Evolutionary conservation across 805 yeast species (phyloP).

Genomic region (Candida loeiensis): DNA sequence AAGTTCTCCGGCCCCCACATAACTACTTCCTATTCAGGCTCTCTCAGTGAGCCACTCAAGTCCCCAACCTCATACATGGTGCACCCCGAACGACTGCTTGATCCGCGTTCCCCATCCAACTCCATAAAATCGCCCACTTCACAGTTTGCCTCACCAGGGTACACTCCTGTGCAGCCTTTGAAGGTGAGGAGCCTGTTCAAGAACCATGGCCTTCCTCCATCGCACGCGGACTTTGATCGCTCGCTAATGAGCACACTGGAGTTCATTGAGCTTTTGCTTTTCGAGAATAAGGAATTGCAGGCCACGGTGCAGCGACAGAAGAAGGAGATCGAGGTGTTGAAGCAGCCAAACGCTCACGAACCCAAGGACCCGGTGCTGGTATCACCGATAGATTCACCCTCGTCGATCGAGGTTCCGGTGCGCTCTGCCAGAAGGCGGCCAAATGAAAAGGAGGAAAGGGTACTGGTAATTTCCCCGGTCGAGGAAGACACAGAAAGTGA

Average conservation of each 20-base stretch:
- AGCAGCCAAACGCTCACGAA: not conserved
- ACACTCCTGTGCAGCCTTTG: not conserved
- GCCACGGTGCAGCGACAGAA: slow-evolving; percentile 13
- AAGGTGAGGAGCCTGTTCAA: not conserved
- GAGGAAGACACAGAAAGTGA: no score
- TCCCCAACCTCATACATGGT: no score
- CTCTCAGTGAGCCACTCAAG: no score
- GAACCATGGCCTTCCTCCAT: slow-evolving; percentile 21
- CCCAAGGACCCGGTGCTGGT: slow-evolving; percentile 3
- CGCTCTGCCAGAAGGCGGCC: slow-evolving; percentile 21
- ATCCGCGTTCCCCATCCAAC: not conserved
- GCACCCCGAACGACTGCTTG: not conserved
- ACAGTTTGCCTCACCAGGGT: not conserved
- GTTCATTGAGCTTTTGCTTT: slow-evolving; percentile 32
- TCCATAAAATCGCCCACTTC: not conserved
- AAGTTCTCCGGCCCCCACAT: no score
- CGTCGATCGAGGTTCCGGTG: slow-evolving; percentile 18
- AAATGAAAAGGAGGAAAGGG: slow-evolving; percentile 1
- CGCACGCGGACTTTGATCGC: slow-evolving; percentile 35
- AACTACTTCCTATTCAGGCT: no score
- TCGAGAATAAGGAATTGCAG: slow-evolving; percentile 35
- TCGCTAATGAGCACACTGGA: slow-evolving; percentile 25
- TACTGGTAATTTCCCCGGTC: no score
- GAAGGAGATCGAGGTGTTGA: slow-evolving; percentile 6
- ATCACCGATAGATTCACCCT: slow-evolving; percentile 7